Evolutionary conservation across 139 green algal genomes (phyloP).

Genomic region (Chlorella ohadii): DNA sequence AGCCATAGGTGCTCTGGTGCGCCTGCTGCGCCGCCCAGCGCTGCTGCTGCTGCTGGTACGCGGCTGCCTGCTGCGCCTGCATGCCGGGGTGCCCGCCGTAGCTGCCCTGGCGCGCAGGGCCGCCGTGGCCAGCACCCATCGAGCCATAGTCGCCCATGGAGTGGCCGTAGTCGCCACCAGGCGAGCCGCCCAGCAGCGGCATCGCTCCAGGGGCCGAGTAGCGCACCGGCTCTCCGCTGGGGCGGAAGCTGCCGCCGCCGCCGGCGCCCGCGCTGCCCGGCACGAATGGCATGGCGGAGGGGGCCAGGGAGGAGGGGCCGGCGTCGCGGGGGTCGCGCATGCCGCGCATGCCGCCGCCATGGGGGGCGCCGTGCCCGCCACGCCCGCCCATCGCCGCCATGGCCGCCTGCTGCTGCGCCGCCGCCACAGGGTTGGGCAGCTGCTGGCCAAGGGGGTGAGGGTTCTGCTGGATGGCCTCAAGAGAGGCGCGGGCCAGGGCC

Average conservation of each 20-base stretch:
- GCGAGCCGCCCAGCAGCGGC: background rate
- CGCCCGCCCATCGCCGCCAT: conserved; percentile 26
- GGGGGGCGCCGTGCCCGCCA: background rate
- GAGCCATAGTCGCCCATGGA: background rate
- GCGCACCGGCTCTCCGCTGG: conserved; percentile 9
- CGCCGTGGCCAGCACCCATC: background rate
- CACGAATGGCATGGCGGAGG: background rate
- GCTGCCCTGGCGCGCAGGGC: background rate
- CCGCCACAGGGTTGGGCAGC: conserved; percentile 29
- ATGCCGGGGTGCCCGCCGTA: background rate
- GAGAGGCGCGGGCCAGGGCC: conserved; percentile 42
- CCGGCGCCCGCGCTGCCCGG: background rate
- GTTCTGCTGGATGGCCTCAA: conserved; percentile 54
- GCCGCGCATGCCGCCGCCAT: background rate
- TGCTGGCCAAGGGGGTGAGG: conserved; percentile 44
- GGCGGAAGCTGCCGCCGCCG: background rate
- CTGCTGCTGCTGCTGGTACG: background rate
- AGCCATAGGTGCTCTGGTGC: background rate
- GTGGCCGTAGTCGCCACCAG: background rate
- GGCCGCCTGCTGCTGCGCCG: conserved; percentile 35
- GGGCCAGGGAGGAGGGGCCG: background rate
- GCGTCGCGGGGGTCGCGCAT: background rate
- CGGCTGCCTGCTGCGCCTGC: background rate
- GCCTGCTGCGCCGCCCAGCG: background rate
- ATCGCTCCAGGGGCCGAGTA: background rate